Conservation (phyloP, 1,139 yeast genomes). For the Scheffersomyces lignicola region DNA sequence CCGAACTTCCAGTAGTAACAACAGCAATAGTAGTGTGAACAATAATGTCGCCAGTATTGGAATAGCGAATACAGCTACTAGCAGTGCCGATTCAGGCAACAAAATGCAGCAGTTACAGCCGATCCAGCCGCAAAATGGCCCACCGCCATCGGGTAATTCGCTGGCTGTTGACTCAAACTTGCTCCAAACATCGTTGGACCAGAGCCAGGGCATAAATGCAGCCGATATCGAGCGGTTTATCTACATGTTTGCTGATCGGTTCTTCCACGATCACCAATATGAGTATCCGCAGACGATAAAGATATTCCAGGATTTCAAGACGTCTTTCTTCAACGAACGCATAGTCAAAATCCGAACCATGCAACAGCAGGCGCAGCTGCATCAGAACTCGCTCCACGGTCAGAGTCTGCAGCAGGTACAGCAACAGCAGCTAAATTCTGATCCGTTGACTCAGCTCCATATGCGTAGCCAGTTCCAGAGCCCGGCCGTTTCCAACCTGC, state of each 20-base stretch:
- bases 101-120: slow-evolving; percentile 2
- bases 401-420: slow-evolving; percentile 11
- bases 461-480: slow-evolving; percentile 9
- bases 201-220: slow-evolving; percentile 26
- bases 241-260: slow-evolving; percentile 49
- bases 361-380: slow-evolving; percentile 22
- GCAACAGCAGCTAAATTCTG: slow-evolving; percentile 8
- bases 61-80: no score
- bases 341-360: slow-evolving; percentile 34
- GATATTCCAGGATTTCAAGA: slow-evolving; percentile 51
- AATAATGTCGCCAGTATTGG: no score
- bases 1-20: not conserved
- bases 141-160: slow-evolving; percentile 7
- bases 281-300: slow-evolving; percentile 52
- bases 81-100: no score
- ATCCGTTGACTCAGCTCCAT: slow-evolving; percentile 7
- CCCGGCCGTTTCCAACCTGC: slow-evolving; percentile 20
- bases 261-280: slow-evolving; percentile 44
- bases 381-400: slow-evolving; percentile 13
- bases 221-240: slow-evolving; percentile 50
- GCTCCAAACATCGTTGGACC: slow-evolving; percentile 14
- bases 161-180: slow-evolving; percentile 7
- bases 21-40: not conserved
- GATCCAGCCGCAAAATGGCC: slow-evolving; percentile 10
- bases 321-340: slow-evolving; percentile 51